Conservation (phyloP, 495 filamentous ascomycete species). For the Penicillium alfredii region DNA sequence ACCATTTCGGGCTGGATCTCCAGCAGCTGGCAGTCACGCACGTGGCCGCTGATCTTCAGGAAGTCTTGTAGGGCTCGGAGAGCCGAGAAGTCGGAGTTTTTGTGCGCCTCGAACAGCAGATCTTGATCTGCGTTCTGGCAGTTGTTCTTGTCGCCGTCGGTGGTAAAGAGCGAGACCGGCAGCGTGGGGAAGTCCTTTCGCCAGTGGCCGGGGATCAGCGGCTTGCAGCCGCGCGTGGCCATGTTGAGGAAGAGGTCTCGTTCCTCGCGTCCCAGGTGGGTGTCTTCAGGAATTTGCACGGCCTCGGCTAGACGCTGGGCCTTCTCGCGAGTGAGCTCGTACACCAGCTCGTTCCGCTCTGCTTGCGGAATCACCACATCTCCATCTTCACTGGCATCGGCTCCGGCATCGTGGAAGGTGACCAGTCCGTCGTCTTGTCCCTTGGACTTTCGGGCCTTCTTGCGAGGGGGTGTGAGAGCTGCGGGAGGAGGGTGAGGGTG, state of each 20-base stretch:
- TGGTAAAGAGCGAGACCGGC: slow-evolving; percentile 51
- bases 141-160: neutral
- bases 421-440: neutral
- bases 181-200: slow-evolving; percentile 55
- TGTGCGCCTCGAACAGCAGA: slow-evolving; percentile 43
- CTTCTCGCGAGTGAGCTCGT: slow-evolving; percentile 26
- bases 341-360: slow-evolving; percentile 21
- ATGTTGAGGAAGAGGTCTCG: slow-evolving; percentile 50
- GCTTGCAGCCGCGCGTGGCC: slow-evolving; percentile 54
- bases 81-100: slow-evolving; percentile 32
- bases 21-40: slow-evolving; percentile 33
- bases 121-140: slow-evolving; percentile 24
- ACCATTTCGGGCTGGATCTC: slow-evolving; percentile 20
- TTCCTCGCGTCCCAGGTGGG: slow-evolving; percentile 45
- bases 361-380: slow-evolving; percentile 9
- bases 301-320: slow-evolving; percentile 25
- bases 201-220: slow-evolving; percentile 51
- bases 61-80: slow-evolving; percentile 34
- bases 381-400: slow-evolving; percentile 6
- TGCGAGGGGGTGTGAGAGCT: neutral
- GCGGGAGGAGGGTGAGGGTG: too few relatives aligned
- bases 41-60: slow-evolving; percentile 33
- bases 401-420: too few relatives aligned
- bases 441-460: neutral
- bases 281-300: slow-evolving; percentile 18